Evolutionary conservation across 1,284 basidiomycete genomes (phyloP).

Genomic region (Moniliophthora roreri): DNA sequence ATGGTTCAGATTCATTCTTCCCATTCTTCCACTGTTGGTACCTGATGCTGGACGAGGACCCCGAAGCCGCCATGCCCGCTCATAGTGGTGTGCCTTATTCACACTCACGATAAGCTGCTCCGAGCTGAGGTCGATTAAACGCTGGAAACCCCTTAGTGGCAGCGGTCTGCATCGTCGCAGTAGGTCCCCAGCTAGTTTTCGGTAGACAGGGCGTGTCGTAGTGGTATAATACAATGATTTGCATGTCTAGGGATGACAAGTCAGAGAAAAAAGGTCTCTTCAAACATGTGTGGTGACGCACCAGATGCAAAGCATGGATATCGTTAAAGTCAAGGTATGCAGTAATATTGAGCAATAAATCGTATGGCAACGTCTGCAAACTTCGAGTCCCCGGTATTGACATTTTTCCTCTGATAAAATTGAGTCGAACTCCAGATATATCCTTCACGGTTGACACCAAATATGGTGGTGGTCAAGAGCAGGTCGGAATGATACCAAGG

Average conservation of each 20-base stretch:
- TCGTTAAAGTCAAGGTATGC: conserved; percentile 57
- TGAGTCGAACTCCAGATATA: background rate
- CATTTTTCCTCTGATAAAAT: conserved; percentile 18
- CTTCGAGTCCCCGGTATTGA: conserved; percentile 8
- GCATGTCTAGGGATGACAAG: conserved; percentile 6
- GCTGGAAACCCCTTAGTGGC: conserved; percentile 66
- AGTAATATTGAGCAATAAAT: conserved; percentile 66
- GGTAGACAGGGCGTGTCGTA: conserved; percentile 63
- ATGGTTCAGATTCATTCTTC: conserved; percentile 20
- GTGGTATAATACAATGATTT: conserved; percentile 55
- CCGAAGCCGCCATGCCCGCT: conserved; percentile 60
- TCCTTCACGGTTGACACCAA: too few species aligned
- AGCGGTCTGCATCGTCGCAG: conserved; percentile 64
- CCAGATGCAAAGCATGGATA: conserved; percentile 56
- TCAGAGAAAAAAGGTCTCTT: background rate
- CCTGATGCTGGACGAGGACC: conserved; percentile 49
- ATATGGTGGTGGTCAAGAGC: too few species aligned
- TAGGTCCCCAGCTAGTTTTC: conserved; percentile 57
- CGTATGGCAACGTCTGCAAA: conserved; percentile 59
- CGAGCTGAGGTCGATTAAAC: conserved; percentile 60
- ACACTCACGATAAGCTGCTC: conserved; percentile 58
- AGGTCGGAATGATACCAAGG: too few species aligned
- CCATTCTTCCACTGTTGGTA: conserved; percentile 11
- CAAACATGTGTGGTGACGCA: conserved; percentile 34
- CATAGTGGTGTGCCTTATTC: conserved; percentile 58